Conservation (phyloP, 305 asterid species). For the Stenogyne calaminthoides region DNA sequence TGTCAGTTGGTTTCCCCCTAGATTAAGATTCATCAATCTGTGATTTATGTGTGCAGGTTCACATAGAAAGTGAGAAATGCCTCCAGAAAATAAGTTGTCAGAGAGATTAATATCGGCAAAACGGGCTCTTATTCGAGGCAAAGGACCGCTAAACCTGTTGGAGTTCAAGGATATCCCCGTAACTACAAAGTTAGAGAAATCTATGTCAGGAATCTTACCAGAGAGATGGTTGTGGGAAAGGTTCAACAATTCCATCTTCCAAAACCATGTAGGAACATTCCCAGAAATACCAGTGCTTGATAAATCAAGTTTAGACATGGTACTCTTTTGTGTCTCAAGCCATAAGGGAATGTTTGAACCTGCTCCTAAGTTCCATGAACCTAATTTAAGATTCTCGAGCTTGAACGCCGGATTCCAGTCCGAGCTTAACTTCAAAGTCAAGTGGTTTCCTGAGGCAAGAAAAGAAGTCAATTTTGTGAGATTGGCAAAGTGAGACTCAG, state of each 20-base stretch:
- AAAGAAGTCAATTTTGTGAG: neutral
- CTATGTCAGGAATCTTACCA: constrained; percentile 30
- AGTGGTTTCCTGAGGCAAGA: constrained; percentile 23
- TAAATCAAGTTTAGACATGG: constrained; percentile 5
- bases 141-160: constrained; percentile 38
- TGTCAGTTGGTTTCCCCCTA: constrained; percentile 29
- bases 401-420: constrained; percentile 37
- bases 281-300: no score
- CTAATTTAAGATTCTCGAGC: neutral
- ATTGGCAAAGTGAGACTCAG: constrained; percentile 28
- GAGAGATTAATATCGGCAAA: constrained; percentile 37
- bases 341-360: constrained; percentile 29
- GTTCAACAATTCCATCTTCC: constrained; percentile 25
- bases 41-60: no score
- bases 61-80: constrained; percentile 36
- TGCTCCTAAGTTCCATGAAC: constrained; percentile 26
- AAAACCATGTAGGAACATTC: constrained; percentile 41
- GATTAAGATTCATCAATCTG: no score
- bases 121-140: constrained; percentile 27
- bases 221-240: constrained; percentile 29
- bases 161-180: no score
- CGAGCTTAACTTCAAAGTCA: constrained; percentile 20
- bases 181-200: no score
- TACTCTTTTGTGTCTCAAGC: constrained; percentile 27
- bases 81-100: no score